Evolutionary conservation across 2,329 filamentous ascomycete genomes (phyloP).

Genomic region (Fusarium anguioides): DNA sequence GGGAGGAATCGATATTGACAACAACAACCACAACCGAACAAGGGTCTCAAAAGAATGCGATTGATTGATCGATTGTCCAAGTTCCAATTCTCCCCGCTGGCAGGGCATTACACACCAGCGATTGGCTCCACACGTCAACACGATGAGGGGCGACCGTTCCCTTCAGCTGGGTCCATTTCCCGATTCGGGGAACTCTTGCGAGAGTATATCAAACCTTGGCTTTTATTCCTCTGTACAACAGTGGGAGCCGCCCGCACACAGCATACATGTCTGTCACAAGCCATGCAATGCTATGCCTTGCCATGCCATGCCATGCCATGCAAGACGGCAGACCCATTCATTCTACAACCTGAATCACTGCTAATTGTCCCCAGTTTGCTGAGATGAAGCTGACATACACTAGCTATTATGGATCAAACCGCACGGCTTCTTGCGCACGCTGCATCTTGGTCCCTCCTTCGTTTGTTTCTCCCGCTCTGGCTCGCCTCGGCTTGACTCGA

Average conservation of each 20-base stretch:
- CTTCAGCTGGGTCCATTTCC: conserved; percentile 38
- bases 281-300: no score
- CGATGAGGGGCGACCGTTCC: conserved; percentile 38
- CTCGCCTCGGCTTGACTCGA: neutral
- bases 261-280: conserved; percentile 2
- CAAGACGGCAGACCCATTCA: no score
- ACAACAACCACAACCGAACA: no score
- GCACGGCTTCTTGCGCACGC: neutral
- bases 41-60: conserved; percentile 33
- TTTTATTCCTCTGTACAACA: conserved; percentile 3
- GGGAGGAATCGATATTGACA: neutral
- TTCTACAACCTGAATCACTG: no score
- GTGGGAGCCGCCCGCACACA: conserved; percentile 19
- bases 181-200: conserved; percentile 50
- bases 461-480: neutral
- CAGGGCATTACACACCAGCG: conserved; percentile 27
- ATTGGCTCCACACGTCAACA: conserved; percentile 41
- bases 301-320: neutral
- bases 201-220: conserved; percentile 39
- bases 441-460: neutral
- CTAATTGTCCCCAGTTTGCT: neutral
- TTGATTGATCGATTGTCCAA: conserved; percentile 27
- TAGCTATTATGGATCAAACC: neutral
- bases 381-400: neutral
- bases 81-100: conserved; percentile 15